Percentiles rank a stretch among this genome's conserved stretches.
These are phyloP conservation scores for Pulveroboletus ravenelii DNA, from an alignment of 768 basidiomycete species.

Conservation along the genomic window DNA sequence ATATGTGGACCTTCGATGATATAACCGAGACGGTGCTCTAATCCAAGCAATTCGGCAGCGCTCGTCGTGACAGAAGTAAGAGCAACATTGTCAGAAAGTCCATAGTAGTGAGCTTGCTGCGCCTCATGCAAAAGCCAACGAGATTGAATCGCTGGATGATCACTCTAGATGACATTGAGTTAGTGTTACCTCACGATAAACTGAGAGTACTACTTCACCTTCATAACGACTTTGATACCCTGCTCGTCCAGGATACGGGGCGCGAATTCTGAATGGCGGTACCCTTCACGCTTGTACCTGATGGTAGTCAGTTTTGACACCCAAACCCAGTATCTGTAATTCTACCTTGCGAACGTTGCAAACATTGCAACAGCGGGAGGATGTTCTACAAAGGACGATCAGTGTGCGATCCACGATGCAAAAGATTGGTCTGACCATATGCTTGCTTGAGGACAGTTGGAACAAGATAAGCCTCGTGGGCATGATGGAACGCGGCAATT, in stretches of 20 bases:
- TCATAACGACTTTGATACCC: constrained; percentile 49
- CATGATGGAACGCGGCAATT: constrained; percentile 73
- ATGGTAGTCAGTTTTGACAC: neutral
- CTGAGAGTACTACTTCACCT: constrained; percentile 29
- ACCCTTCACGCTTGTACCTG: constrained; percentile 55
- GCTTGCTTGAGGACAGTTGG: constrained; percentile 67
- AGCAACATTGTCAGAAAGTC: constrained; percentile 64
- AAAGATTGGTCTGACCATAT: constrained; percentile 40
- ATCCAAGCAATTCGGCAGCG: constrained; percentile 68
- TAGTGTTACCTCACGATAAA: neutral
- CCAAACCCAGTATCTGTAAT: neutral
- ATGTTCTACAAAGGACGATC: constrained; percentile 29
- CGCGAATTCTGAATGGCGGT: constrained; percentile 54
- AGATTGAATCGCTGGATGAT: constrained; percentile 62
- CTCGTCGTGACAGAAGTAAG: constrained; percentile 71
- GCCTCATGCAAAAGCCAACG: constrained; percentile 80
- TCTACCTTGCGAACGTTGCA: constrained; percentile 47
- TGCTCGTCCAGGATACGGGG: constrained; percentile 47
- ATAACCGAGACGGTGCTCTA: constrained; percentile 78
- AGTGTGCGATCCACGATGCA: neutral
- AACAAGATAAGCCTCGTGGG: constrained; percentile 78
- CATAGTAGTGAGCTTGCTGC: constrained; percentile 79
- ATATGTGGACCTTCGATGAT: constrained; percentile 49
- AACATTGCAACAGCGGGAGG: constrained; percentile 72
- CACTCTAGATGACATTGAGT: constrained; percentile 42